Base-by-base conservation (phyloP, 1,139 yeast species). In the Protomyces arabidopsidicola region DNA sequence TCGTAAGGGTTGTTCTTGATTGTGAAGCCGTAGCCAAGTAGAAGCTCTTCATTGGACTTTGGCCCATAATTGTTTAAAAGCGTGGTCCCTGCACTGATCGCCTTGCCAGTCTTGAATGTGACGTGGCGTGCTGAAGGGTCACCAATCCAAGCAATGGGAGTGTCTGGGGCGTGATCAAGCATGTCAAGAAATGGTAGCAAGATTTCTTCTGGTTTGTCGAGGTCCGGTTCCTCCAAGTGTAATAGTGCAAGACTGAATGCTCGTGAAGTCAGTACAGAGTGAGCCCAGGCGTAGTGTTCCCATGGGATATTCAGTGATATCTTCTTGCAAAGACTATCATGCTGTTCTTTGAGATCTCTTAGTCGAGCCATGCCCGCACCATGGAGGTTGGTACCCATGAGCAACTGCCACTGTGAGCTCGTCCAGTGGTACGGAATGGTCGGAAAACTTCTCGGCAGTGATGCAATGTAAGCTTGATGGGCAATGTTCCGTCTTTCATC, bases 21-120 rank as follows among this genome's bases (percentile, higher is more conserved):
- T 10, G 48, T 42, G 59, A 65, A 64, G 10, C 65, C 67, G 69
- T 83, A 83, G 0, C 83, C 85, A 50, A 83, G 71, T 5, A 84
- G 73, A 36, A 86, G 77, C 69, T 89, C 96, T 70, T 87, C 90
- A 71, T 90, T 90, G 0, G 95, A 86, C 72, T 90, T 90, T 66
- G 85, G 82, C 0, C 98, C 98, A 73, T 91, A 90, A 73, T 88
- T 90, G 73, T 90, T 90, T 73, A 74, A 86, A 1, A 90, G 70
- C 71, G 89, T 87, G 3, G 72, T 71, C 0, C 83, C 85, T 8
- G 69, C 69, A 12, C 4, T 14, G 5, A 70, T 65, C 59, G 76
- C 22, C 48, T 5, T 16, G 16, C 22, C 22, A n/a, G 48, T 16
- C 12, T 20, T 18, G 9, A 42, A 42, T 10, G 14, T 42, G 10